Evolutionary conservation across 352 stramenopile genomes (phyloP), one percentile per base, ranked within the genome.

Genomic region (Globisporangium viniferum): DNA sequence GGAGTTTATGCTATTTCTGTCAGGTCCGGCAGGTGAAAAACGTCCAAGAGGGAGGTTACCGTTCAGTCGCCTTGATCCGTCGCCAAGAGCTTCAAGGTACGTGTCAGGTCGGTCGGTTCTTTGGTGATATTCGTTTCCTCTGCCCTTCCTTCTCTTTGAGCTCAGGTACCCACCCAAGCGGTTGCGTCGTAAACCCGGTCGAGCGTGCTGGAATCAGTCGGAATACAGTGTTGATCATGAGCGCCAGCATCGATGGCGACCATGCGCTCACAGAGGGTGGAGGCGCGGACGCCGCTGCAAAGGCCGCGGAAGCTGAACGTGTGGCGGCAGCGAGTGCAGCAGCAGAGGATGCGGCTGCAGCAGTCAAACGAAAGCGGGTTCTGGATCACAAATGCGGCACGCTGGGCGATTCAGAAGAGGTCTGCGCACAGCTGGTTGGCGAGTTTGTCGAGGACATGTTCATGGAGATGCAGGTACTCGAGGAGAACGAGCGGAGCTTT

Each of bases 391-490:
- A 29, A 20, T 71, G 67, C 27, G 3, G 22, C 9, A 46, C 65
- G 5, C 31, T 86, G 27, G 74, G 67, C 8, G 76, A 83, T 22
- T 73, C 78, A 0, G 80, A 88, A 56, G 74, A 83, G 5, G 66
- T 72, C 1, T 75, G 69, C 20, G 66, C 75, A 14, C 74, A 70
- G 46, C 39, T 84, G 5, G 5, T 82, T 15, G 58, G 73, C 9
- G 80, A 83, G 33, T 51, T 81, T 6, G 39, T 84, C 14, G 62
- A 73, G 24, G 74, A 72, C n/a, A 77, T 88, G 35, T 88, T 88
- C 18, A 31, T 75, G 29, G 72, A 84, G 48, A 83, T 86, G 76
- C 72, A 78, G 48, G 73, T 82, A 24, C 62, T 63, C 7, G 55
- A 73, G 3, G 70, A 84, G 44, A 88, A 77, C 62, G 51, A 59